phyloP scores from a whole-genome alignment of 1,284 basidiomycete genomes.

The Ceratobasidium sp. region DNA sequence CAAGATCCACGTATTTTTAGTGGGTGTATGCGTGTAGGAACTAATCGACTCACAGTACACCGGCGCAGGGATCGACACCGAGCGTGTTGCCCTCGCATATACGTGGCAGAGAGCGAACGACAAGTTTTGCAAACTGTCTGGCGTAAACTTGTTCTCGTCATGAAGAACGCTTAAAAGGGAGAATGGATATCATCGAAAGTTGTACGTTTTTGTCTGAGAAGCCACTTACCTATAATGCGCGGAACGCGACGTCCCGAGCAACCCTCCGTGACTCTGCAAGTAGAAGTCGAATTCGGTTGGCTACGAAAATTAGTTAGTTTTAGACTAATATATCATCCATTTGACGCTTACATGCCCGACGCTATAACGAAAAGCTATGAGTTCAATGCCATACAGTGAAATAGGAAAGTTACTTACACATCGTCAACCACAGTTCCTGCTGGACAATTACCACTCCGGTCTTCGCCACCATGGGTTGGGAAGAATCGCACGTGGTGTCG shows the following conservation, averaged over 20 bases:
- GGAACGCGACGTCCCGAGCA: constrained; percentile 54
- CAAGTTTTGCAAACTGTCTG: constrained; percentile 72
- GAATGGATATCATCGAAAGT: constrained; percentile 56
- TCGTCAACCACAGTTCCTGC: constrained; percentile 78
- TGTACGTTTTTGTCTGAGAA: neutral
- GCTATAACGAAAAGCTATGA: neutral
- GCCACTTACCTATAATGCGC: constrained; percentile 45
- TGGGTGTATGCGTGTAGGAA: constrained; percentile 6
- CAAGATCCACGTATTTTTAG: neutral
- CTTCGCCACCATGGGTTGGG: constrained; percentile 69
- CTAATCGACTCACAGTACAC: constrained; percentile 76
- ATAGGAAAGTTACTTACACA: constrained; percentile 14
- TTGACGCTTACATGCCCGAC: constrained; percentile 52
- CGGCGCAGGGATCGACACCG: constrained; percentile 83
- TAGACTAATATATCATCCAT: constrained; percentile 54
- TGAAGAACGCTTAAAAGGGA: constrained; percentile 71
- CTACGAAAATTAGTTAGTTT: constrained; percentile 13
- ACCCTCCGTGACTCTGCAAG: constrained; percentile 78
- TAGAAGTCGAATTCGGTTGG: constrained; percentile 82
- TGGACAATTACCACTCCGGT: constrained; percentile 77
- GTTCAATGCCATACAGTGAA: neutral
- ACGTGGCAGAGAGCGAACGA: constrained; percentile 85
- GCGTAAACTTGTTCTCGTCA: constrained; percentile 71
- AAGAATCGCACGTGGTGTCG: constrained; percentile 68
- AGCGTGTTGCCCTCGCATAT: constrained; percentile 84